Evolutionary conservation across 345 rosid genomes (phyloP).

Genomic region (Murraya koenigii): DNA sequence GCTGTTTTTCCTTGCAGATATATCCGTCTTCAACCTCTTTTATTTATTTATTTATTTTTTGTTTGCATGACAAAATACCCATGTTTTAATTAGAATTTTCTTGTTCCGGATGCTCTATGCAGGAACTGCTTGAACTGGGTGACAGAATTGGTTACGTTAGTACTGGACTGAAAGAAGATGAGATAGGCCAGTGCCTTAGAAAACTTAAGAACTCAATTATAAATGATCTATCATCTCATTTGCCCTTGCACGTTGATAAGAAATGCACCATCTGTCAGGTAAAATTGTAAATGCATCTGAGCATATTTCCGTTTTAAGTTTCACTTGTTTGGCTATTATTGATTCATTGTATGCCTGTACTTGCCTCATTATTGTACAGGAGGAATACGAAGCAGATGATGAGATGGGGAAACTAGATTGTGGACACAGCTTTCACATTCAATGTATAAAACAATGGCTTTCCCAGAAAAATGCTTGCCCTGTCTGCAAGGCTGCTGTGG

Average conservation of each 20-base stretch:
- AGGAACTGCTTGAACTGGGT: constrained; percentile 88
- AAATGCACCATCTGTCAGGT: constrained; percentile 95
- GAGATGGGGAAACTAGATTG: constrained; percentile 72
- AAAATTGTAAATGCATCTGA: not conserved
- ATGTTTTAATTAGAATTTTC: not conserved
- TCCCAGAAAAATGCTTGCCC: constrained; percentile 78
- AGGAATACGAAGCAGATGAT: constrained; percentile 66
- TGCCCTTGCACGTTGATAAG: constrained; percentile 34
- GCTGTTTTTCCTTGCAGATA: not conserved
- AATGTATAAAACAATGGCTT: constrained; percentile 88
- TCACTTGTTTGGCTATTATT: not conserved
- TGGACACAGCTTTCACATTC: constrained; percentile 74
- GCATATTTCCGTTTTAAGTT: not conserved
- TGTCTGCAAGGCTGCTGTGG: constrained; percentile 68
- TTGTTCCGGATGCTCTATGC: constrained; percentile 14
- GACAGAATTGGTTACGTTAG: constrained; percentile 82
- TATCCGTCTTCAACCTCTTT: not conserved
- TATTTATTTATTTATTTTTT: not conserved
- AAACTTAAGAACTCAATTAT: constrained; percentile 44
- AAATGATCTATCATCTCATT: constrained; percentile 35
- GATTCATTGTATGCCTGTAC: not conserved
- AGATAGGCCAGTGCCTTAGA: constrained; percentile 61
- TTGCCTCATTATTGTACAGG: constrained; percentile 39
- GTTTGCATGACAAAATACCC: not conserved
- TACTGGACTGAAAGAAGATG: constrained; percentile 80